Evolutionary conservation across 768 basidiomycete genomes (phyloP).

Genomic region (Tricholoma sp.): DNA sequence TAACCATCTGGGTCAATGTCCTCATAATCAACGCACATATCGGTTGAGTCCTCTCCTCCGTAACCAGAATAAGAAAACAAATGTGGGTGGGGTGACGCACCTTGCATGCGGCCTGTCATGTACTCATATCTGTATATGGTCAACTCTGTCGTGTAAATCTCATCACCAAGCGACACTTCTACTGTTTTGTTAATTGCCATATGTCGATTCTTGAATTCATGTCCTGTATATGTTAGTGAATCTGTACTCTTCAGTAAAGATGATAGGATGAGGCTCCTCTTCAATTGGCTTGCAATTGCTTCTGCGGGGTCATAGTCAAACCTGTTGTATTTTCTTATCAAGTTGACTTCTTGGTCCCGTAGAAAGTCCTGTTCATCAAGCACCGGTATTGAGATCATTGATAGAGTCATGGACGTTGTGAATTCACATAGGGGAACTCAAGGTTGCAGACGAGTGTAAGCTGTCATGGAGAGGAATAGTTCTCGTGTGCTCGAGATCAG

Average conservation of each 20-base stretch:
- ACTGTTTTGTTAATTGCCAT: conserved; percentile 9
- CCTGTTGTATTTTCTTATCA: not conserved
- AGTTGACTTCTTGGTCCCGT: not conserved
- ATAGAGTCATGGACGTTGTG: too few species aligned
- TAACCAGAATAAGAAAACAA: too few species aligned
- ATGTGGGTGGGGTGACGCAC: too few species aligned
- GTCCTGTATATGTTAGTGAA: not conserved
- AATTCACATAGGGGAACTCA: too few species aligned
- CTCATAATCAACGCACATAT: too few species aligned
- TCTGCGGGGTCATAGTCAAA: not conserved
- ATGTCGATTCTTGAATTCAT: conserved; percentile 1
- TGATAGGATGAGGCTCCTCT: not conserved
- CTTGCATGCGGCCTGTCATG: conserved; percentile 13
- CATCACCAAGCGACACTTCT: conserved; percentile 3
- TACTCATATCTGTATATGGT: conserved; percentile 8
- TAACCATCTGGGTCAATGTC: not conserved
- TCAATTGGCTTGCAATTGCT: not conserved
- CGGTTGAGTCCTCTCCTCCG: too few species aligned
- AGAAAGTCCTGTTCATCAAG: not conserved
- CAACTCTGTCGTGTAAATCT: conserved; percentile 22
- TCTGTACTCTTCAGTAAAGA: not conserved
- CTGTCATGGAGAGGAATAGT: too few species aligned
- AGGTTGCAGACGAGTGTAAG: too few species aligned
- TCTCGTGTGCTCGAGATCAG: too few species aligned
- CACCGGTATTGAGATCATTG: too few species aligned